Base-by-base conservation (phyloP, 164 flowering plant species). In the Buxus sempervirens region DNA sequence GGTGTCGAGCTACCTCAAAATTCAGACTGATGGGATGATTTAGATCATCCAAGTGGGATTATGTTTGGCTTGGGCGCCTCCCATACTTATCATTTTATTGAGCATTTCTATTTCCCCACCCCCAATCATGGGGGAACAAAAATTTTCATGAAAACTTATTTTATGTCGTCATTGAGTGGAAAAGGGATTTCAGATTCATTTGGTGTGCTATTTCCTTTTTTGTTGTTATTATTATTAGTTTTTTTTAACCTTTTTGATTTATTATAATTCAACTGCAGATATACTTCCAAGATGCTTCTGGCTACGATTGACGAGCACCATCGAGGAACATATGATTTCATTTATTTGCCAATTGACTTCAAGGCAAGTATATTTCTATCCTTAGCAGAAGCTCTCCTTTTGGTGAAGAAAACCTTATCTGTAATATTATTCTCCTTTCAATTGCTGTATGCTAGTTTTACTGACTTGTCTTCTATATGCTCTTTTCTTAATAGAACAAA, bases 321-420 rank as follows among this genome's bases (percentile, higher is more conserved):
- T 72, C 83, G 80, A 58, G 96, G 96, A 81, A 83, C 82, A 9
- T 90, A 88, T 73, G 96, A 90, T 79, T 90, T 90, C 72, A 77
- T 90, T 67, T 90, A 90, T 75, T 74, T 90, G 78, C 96, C 96
- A 57, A 88, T 90, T 77, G 96, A 90, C 76, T 90, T 90, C 77
- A 90, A 90, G 89, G 96, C 70, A 76, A 80, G 84, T 64, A 42
- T 22, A 38, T 51, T 48, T 64, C 21, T 22, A 16, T 14, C 16
- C 24, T 23, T 26, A 16, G 13, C 26, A 32, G 64, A 36, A 13
- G 41, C 60, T 36, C 55, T 25, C 6, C n/a, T 23, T 32, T 32
- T 28, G 18, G 18, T 45, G 51, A 45, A 45, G 51, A 45, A 45
- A 45, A 45, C 51, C 51, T 45, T 15, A 4, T 45, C 51, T 32